Evolutionary conservation across 139 green algal genomes (phyloP), one percentile per base, ranked within the genome.

Genomic region (Gonium pectorale): DNA sequence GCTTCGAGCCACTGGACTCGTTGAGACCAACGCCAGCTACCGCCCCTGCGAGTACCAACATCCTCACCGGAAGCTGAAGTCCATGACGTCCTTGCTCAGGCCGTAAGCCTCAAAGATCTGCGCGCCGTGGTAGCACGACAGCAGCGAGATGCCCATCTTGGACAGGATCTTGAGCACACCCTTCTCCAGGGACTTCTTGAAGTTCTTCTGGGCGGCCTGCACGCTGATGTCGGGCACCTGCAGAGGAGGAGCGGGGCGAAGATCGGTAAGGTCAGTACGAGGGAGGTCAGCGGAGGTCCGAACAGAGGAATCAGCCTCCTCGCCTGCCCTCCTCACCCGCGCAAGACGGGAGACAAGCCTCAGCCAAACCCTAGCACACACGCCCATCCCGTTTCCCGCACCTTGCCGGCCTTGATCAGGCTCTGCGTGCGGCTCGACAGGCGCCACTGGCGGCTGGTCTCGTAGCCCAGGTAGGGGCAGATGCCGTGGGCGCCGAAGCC

Each of bases 71-170:
- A 96, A 97, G 68, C 92, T 93, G 26, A 92, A 80, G 87, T 98
- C 95, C 46, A 99, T 92, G 46, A 99, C 93, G 79, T 99, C 97
- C 27, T 81, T 78, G 67, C 96, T 95, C 83, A 99, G 93, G 51
- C 97, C 97, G 84, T 99, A 99, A n/a, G 93, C 94, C 92, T 99
- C 97, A 87, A 99, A 99, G 91, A 99, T 99, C 88, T 95, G 95
- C 26, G 92, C 91, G 83, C 94, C 92, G 67, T 97, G 92, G 89
- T 96, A 97, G 90, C 94, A 98, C 31, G 90, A 94, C 67, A 99
- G 96, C 82, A 99, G 94, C 59, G 90, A 97, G 93, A 99, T 99
- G 87, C 97, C 97, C 97, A 99, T 99, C 95, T 99, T 99, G 85
- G 95, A 99, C 86, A 99, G 85, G 90, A 99, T 99, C 95, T 99